phyloP scores from a whole-genome alignment of 306 rosid genomes.

The Notholithocarpus densiflorus region DNA sequence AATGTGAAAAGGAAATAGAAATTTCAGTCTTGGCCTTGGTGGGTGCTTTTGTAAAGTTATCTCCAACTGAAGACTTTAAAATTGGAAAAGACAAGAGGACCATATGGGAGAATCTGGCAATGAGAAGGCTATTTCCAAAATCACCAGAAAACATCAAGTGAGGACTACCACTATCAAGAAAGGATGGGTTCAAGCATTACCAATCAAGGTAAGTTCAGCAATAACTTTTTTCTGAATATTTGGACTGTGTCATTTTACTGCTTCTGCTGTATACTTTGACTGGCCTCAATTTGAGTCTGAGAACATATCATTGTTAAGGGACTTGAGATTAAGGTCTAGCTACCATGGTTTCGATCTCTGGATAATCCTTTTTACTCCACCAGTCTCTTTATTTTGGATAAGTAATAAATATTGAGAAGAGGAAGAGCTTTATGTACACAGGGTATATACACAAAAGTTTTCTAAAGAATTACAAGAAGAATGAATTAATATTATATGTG shows the following conservation, averaged over 20 bases:
- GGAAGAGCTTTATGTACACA: too few relatives aligned
- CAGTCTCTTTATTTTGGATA: too few relatives aligned
- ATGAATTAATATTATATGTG: neutral
- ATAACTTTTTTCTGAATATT: neutral
- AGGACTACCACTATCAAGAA: conserved; percentile 20
- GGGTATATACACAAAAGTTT: too few relatives aligned
- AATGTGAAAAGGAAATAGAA: conserved; percentile 7
- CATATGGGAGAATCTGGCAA: conserved; percentile 47
- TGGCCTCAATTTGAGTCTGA: neutral
- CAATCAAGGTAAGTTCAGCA: conserved; percentile 34
- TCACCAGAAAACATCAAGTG: conserved; percentile 7
- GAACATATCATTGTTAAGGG: neutral
- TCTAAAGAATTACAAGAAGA: too few relatives aligned
- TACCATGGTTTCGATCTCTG: neutral
- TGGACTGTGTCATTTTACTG: neutral
- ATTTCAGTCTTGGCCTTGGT: conserved; percentile 1
- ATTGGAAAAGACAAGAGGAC: conserved; percentile 4
- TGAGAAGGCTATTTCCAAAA: conserved; percentile 28
- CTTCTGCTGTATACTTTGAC: neutral
- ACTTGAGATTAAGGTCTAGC: neutral
- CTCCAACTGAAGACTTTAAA: neutral
- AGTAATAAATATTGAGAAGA: too few relatives aligned
- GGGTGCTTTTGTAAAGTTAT: neutral
- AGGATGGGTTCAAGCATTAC: conserved; percentile 26
- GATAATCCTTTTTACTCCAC: neutral